Evolutionary conservation across 257 asterid genomes (phyloP), one percentile per base, ranked within the genome.

Genomic region (Solanum dulcamara): DNA sequence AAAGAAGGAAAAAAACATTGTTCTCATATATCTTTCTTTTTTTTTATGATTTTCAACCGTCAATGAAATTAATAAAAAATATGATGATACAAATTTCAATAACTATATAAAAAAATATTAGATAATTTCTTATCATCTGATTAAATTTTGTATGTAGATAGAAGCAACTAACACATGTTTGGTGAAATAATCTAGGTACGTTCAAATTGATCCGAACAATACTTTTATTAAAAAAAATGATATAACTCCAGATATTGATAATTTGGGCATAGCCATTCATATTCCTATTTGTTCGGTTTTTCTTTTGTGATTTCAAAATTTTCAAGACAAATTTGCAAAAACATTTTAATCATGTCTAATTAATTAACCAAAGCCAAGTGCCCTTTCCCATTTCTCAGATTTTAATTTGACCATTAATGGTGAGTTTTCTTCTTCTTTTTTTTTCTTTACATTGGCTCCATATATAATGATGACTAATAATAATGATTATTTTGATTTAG

Each of bases 271-370:
- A 26, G 40, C 89, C 89, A 71, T 77, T 88, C 85, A 81, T 81
- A 60, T 40, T 88, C 90, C 88, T 62, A 7, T 62, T 84, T 85
- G 22, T 81, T 35, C 89, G 90, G 44, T 50, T 79, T 70, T 30
- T 26, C 53, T 79, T 79, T 0, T 30, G 66, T 79, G 83, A 79
- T 3, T 30, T 79, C 44, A 30, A 48, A 79, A 30, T 0, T 79
- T 79, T 79, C 66, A 50, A 50, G 4, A 79, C 66, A 48, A 77
- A 67, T 48, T 77, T 48, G 42, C 10, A 50, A 48, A 48, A 79
- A 18, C 18, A 48, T 15, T 17, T 30, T 40, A 18, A 50, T 18
- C 30, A 79, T 79, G 83, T 79, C 62, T 75, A 64, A 64, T 67
- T 77, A 67, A 32, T 67, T 37, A 18, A 30, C 20, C 83, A 5